Base-by-base conservation (phyloP, 805 yeast species). In the Danielia reshetovae region DNA sequence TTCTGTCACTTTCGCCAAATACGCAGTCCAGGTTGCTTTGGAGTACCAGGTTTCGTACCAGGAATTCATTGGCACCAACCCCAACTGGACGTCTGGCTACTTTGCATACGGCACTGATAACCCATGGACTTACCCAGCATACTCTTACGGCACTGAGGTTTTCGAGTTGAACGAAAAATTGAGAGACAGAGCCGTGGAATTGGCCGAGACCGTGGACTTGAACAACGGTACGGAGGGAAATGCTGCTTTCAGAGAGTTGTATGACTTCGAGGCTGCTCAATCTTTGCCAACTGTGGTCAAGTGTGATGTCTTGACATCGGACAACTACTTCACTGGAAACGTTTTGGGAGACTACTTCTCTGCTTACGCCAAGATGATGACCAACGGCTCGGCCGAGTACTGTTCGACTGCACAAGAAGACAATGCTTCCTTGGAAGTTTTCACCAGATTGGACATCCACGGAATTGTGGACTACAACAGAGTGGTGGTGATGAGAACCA, bases 351-450 rank as follows among this genome's bases (percentile, higher is more conserved):
- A 74, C 48, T 61, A 75, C 46, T 74, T 76, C 51, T 53, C 67
- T 17, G 64, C 65, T 53, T 72, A 61, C 49, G 66, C 81, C 23
- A 41, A 46, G 11, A 45, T 76, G 42, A 54, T 77, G 52, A 72
- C 83, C 45, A 79, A 79, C 49, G 79, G 78, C 35, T 66, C 79
- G 24, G 82, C 75, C 18, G 59, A 57, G 10, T 79, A 77, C 62
- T 75, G 82, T 54, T 52, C 78, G 27, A 71, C 82, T 29, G 81
- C 80, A 35, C 83, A 78, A 55, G 85, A 79, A 55, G 85, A 79
- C 52, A 74, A 77, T 51, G 85, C 85, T 12, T 63, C 79, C 11
- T 68, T 79, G 49, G 83, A 78, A 54, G 75, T 77, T 7, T 55
- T 79, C 37, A 46, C 75, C 30, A 71, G 85, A 62, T 68, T 72